Evolutionary conservation across 345 rosid genomes (phyloP).

Genomic region (Rhodomyrtus tomentosa): DNA sequence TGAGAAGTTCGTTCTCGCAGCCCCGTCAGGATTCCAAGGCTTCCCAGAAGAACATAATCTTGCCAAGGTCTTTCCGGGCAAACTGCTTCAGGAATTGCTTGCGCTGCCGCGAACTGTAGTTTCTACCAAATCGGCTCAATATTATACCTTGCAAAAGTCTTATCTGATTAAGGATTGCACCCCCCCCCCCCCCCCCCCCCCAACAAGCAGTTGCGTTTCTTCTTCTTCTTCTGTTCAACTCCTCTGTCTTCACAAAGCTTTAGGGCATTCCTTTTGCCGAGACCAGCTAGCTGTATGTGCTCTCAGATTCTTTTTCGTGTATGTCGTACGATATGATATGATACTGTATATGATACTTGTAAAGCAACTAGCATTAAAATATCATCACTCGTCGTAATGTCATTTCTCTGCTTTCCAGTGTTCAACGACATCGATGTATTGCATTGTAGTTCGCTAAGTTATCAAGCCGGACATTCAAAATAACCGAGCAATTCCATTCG

Average conservation of each 20-base stretch:
- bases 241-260: neutral
- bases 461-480: neutral
- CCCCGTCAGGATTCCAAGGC: neutral
- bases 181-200: too few relatives aligned
- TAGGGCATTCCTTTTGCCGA: neutral
- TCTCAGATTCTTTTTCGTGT: neutral
- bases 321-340: neutral
- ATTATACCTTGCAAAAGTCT: neutral
- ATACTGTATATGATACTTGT: neutral
- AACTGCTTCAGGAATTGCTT: constrained; percentile 1
- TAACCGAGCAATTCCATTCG: neutral
- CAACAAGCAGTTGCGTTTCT: neutral
- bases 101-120: neutral
- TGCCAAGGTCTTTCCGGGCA: neutral
- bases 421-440: neutral
- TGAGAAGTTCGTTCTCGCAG: constrained; percentile 42
- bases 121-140: neutral
- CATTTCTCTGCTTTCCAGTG: neutral
- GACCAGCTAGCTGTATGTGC: neutral
- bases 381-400: neutral
- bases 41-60: neutral
- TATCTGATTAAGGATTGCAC: neutral
- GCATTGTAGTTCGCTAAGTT: neutral
- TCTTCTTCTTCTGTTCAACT: neutral
- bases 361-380: neutral